Evolutionary conservation across 2,329 filamentous ascomycete species (phyloP), one percentile per base, ranked within the genome.

Genomic region (Peltaster fructicola): DNA sequence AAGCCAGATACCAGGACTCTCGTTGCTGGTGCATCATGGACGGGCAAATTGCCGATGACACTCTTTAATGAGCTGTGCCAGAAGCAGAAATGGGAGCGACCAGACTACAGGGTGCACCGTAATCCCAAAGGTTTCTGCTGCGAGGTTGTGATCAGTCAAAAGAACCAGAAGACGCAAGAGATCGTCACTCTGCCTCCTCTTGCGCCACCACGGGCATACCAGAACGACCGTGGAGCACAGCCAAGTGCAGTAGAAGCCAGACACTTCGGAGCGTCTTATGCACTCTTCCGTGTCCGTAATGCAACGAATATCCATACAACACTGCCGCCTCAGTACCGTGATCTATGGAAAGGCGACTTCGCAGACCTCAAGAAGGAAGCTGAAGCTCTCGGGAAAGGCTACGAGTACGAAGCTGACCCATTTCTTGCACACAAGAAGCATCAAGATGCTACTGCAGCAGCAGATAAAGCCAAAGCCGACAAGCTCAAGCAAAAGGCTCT

Each of bases 271-370:
- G 88, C 88, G 4, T 80, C 84, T 0, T 95, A 90, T 53, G 78
- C 74, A 3, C 63, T 98, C 6, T 95, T 88, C 47, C 68, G 88
- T 24, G 78, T 95, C 3, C 85, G 79, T 51, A 93, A 77, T 45
- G 91, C 90, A 73, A 82, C 84, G 52, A 95, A 95, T 47, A 69
- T 93, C 41, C 81, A 92, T 46, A 90, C 82, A 59, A 85, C 84
- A 56, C 63, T 98, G 36, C 88, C 88, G 13, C 88, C 88, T 0
- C 78, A 77, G 30, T 90, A 93, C 53, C 76, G 74, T 44, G 69
- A 79, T 35, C 57, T 93, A 20, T 98, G 88, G 88, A 91, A 90
- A 47, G 68, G 68, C 5, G 73, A 84, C 30, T 92, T 98, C 38
- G 68, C 76, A 33, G 65, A 70, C 4, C 56, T 95, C 34, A 95